Base-by-base conservation (phyloP, 2,329 filamentous ascomycete genomes). In the Xylariaceae sp. region DNA sequence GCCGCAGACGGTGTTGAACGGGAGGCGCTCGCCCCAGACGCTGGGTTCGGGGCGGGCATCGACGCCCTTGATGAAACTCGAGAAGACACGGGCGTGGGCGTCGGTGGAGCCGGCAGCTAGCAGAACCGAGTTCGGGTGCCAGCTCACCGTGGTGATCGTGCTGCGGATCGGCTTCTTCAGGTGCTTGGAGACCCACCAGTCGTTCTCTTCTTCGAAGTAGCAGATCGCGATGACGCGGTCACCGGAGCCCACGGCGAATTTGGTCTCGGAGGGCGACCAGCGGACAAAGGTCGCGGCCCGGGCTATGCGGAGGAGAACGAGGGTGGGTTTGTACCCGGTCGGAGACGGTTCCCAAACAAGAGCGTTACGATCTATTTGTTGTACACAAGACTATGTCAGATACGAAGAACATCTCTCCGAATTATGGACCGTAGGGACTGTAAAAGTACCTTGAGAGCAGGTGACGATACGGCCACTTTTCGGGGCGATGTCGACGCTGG, bases 181-280 rank as follows among this genome's bases (percentile, higher is more conserved):
- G 74, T 99, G 94, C 80, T 99, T 99, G 39, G 91, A 96, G 42
- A 99, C 92, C 94, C 94, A 99, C 94, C 94, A 99, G 77, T 99
- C 91, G 74, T 99, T 96, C 74, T 99, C 94, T 71, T 96, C 89
- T 70, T 99, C 94, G 66, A 99, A 99, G 77, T 97, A 97, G 80
- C 94, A 99, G 64, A 97, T 83, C 41, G 94, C 91, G 67, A 99
- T 96, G 62, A 96, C 88, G 60, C 94, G 86, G 65, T 96, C 94
- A 59, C 94, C 94, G 31, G 91, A 96, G 57, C 94, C 94, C 30
- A 97, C 94, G 51, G 94, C 94, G 71, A 99, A 99, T 74, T 99
- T 99, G 71, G 86, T 88, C 79, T 99, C 94, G 27, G 88, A 92
- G 2, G 94, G 94, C 27, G 91, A 95, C 94, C 94, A 99, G 67